Percentiles rank a stretch among this genome's conserved stretches.
These are phyloP conservation scores for Phanerochaete sordida DNA, from an alignment of 768 basidiomycete genomes.

Conservation along the genomic window DNA sequence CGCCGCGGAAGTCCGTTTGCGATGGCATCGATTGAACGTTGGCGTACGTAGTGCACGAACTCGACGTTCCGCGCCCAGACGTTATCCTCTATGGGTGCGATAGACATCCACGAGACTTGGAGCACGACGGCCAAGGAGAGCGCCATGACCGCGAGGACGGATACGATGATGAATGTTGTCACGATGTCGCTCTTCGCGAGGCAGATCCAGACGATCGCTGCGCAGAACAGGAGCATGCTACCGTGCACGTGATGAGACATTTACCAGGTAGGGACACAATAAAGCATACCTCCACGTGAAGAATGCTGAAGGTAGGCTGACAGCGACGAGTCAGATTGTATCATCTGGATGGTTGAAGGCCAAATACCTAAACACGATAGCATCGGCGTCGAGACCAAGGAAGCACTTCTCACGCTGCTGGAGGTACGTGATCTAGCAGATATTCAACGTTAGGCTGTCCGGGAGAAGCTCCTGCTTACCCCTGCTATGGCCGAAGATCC, in stretches of 20 bases:
- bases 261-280: conserved; percentile 22
- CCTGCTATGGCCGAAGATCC: conserved; percentile 28
- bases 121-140: background rate
- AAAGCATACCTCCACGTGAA: conserved; percentile 25
- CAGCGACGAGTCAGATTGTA: background rate
- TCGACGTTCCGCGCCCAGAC: background rate
- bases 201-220: conserved; percentile 3
- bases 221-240: conserved; percentile 8
- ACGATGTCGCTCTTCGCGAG: background rate
- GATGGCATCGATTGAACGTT: too few species aligned
- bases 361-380: conserved; percentile 3
- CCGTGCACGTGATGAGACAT: background rate
- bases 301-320: background rate
- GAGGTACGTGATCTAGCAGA: conserved; percentile 20
- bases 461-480: conserved; percentile 20
- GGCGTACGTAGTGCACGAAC: background rate
- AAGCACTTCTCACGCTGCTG: conserved; percentile 5
- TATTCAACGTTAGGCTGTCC: background rate
- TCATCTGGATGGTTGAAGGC: background rate
- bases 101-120: background rate
- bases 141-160: background rate
- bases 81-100: background rate
- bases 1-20: too few species aligned
- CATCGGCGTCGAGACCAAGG: conserved; percentile 26
- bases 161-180: background rate